These are phyloP conservation scores for Cymodocea nodosa DNA, from an alignment of 116 monocot genomes.

Conservation along the genomic window DNA sequence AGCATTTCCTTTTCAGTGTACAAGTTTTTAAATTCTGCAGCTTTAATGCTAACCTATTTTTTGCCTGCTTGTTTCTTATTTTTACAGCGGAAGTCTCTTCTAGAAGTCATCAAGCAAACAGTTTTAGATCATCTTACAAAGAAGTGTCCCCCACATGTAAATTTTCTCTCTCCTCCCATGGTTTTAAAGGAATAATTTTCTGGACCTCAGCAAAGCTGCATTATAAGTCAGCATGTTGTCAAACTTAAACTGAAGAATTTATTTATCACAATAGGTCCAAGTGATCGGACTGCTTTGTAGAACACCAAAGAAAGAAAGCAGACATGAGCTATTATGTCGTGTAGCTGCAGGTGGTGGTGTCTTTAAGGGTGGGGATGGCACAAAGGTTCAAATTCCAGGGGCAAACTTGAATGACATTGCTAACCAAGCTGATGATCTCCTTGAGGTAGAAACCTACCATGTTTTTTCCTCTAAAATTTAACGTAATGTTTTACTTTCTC, in stretches of 20 bases:
- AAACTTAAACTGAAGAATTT: background rate
- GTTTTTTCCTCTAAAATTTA: background rate
- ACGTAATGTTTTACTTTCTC: background rate
- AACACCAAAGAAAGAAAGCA: constrained; percentile 77
- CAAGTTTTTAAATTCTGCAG: background rate
- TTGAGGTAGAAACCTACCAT: constrained; percentile 40
- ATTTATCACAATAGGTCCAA: constrained; percentile 49
- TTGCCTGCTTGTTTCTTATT: background rate
- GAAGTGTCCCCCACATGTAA: constrained; percentile 91
- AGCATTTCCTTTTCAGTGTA: background rate
- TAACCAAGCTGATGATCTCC: constrained; percentile 87
- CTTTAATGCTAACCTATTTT: no score
- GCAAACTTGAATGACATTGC: constrained; percentile 97
- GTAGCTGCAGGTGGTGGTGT: constrained; percentile 94
- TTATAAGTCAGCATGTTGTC: background rate
- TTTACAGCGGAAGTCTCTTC: constrained; percentile 73
- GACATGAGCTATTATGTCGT: constrained; percentile 78
- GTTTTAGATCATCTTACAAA: constrained; percentile 85
- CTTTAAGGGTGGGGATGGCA: constrained; percentile 62
- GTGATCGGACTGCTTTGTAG: constrained; percentile 92
- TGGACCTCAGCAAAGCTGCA: background rate
- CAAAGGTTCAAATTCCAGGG: constrained; percentile 73
- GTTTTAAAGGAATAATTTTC: no score
- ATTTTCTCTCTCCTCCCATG: constrained; percentile 2
- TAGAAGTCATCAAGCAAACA: constrained; percentile 91